A percentile compares a stretch with the other conserved stretches of the same genome.
Evolutionary conservation across 2,329 filamentous ascomycete genomes (phyloP).

Genomic region (Aureobasidium melanogenum): DNA sequence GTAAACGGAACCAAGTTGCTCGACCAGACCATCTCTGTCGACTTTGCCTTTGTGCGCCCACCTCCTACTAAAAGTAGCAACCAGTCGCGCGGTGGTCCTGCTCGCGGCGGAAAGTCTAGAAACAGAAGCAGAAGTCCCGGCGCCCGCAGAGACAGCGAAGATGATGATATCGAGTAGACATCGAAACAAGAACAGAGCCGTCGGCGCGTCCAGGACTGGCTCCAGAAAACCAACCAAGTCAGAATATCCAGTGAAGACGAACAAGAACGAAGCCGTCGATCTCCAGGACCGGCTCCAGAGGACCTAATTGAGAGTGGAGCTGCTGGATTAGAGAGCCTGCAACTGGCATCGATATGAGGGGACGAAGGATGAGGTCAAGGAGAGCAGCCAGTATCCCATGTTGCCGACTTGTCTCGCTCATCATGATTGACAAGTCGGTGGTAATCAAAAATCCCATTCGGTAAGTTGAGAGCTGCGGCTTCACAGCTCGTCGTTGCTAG

Average conservation of each 20-base stretch:
- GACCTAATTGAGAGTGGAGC: not conserved
- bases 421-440: conserved; percentile 1
- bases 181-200: not conserved
- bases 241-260: not conserved
- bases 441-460: not conserved
- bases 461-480: not conserved
- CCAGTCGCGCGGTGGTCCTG: conserved; percentile 23
- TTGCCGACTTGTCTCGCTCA: conserved; percentile 3
- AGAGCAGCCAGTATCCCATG: not conserved
- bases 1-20: conserved; percentile 70
- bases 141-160: conserved; percentile 24
- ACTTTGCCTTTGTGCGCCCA: conserved; percentile 78
- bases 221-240: not conserved
- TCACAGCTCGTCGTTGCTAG: not conserved
- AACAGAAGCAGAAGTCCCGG: conserved; percentile 37
- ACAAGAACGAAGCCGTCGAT: not conserved
- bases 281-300: too few relatives aligned
- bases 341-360: not conserved
- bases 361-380: not conserved
- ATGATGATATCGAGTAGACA: conserved; percentile 18
- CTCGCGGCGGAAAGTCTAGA: conserved; percentile 21
- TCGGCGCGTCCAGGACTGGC: not conserved
- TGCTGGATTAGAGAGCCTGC: not conserved
- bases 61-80: conserved; percentile 50
- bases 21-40: conserved; percentile 71